Evolutionary conservation across 2,329 filamentous ascomycete species (phyloP).

Genomic region (Aaosphaeria pasadenensis): DNA sequence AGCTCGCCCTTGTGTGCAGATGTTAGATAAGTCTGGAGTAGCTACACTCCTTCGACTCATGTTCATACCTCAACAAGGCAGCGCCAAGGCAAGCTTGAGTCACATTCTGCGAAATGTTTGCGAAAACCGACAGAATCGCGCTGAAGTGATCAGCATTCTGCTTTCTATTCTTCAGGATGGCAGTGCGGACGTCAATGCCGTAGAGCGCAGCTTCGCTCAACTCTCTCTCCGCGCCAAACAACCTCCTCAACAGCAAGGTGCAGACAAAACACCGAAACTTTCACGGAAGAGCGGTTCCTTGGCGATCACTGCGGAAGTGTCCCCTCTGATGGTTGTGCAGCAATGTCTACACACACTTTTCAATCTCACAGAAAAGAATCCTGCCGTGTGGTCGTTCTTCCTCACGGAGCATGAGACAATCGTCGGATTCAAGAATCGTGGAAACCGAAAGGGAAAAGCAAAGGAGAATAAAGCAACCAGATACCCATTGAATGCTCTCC

Average conservation of each 20-base stretch:
- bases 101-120: conserved; percentile 88
- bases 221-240: conserved; percentile 89
- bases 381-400: conserved; percentile 87
- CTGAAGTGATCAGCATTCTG: conserved; percentile 89
- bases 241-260: conserved; percentile 45
- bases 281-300: conserved; percentile 70
- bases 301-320: conserved; percentile 76
- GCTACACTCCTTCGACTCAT: conserved; percentile 96
- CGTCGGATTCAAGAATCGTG: conserved; percentile 70
- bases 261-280: conserved; percentile 78
- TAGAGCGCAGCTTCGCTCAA: conserved; percentile 93
- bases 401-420: conserved; percentile 87
- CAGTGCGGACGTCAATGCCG: conserved; percentile 85
- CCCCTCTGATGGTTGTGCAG: conserved; percentile 90
- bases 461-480: conserved; percentile 82
- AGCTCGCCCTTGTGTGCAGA: conserved; percentile 78
- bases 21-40: conserved; percentile 93
- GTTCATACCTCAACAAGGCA: conserved; percentile 92
- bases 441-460: conserved; percentile 80
- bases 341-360: conserved; percentile 87
- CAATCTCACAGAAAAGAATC: conserved; percentile 79
- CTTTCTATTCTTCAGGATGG: conserved; percentile 94
- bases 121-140: conserved; percentile 92
- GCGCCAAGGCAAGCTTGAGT: conserved; percentile 78
- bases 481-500: conserved; percentile 86